These are phyloP conservation scores for Ophiocordyceps australis DNA, from an alignment of 2,329 filamentous ascomycete genomes.

Conservation along the genomic window DNA sequence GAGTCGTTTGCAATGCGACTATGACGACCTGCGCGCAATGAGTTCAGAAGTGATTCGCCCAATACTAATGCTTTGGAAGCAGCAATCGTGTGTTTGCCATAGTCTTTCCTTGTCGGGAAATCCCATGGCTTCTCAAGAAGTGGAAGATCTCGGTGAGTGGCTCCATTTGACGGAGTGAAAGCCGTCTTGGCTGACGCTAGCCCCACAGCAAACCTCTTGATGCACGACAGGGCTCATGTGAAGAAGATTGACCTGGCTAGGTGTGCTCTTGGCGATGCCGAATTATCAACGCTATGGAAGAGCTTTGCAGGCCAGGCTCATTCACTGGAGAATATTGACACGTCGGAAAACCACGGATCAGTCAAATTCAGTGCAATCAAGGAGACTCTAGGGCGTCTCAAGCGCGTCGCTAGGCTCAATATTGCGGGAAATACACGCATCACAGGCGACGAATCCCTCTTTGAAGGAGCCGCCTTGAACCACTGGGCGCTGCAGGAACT, in stretches of 20 bases:
- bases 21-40: slow-evolving; percentile 6
- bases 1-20: slow-evolving; percentile 8
- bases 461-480: slow-evolving; percentile 23
- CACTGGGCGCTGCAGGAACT: slow-evolving; percentile 31
- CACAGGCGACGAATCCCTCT: slow-evolving; percentile 22
- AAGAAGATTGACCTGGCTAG: slow-evolving; percentile 29
- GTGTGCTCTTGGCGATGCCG: slow-evolving; percentile 30
- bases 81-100: slow-evolving; percentile 27
- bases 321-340: slow-evolving; percentile 27
- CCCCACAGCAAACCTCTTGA: slow-evolving; percentile 11
- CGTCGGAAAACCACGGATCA: slow-evolving; percentile 32
- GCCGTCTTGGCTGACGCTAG: slow-evolving; percentile 2
- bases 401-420: slow-evolving; percentile 26
- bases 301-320: slow-evolving; percentile 24
- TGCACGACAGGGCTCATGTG: slow-evolving; percentile 18
- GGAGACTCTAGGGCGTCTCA: slow-evolving; percentile 22
- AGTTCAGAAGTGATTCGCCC: slow-evolving; percentile 26
- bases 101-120: slow-evolving; percentile 33
- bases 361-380: slow-evolving; percentile 28
- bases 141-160: slow-evolving; percentile 26
- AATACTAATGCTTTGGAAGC: slow-evolving; percentile 28
- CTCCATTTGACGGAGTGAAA: background rate
- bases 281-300: slow-evolving; percentile 27
- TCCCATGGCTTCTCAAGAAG: slow-evolving; percentile 22
- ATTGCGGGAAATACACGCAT: slow-evolving; percentile 32